Evolutionary conservation across 176 grass and related monocot genomes (phyloP).

Genomic region (Bromus sterilis): DNA sequence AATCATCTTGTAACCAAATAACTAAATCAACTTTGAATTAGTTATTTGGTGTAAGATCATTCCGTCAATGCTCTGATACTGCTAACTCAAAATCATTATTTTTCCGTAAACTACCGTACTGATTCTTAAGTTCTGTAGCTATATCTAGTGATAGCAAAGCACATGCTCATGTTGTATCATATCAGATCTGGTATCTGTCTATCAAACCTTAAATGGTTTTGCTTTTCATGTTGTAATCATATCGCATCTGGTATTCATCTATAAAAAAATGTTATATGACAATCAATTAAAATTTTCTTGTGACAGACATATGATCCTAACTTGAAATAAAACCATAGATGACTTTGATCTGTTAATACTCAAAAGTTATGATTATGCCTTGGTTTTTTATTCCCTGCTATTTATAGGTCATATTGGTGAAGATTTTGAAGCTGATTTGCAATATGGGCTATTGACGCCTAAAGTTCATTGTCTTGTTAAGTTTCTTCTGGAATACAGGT

Average conservation of each 20-base stretch:
- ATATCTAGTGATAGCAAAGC: neutral
- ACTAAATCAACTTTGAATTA: no score
- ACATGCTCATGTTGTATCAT: neutral
- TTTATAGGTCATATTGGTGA: conserved; percentile 48
- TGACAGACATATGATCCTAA: neutral
- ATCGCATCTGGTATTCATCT: neutral
- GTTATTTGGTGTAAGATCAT: no score
- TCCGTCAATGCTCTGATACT: no score
- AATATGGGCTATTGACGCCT: conserved; percentile 45
- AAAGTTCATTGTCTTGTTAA: conserved; percentile 62
- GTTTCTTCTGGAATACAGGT: conserved; percentile 66
- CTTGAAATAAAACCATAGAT: neutral
- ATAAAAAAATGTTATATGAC: neutral
- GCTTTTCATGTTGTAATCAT: neutral
- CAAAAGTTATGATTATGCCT: neutral
- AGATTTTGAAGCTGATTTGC: conserved; percentile 29
- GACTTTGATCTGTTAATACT: neutral
- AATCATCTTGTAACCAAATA: neutral
- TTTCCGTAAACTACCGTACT: no score
- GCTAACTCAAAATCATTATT: no score
- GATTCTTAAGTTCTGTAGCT: no score
- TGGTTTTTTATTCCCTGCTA: neutral
- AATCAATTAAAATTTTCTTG: neutral
- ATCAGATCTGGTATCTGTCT: neutral
- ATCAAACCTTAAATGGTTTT: neutral